phyloP scores from a whole-genome alignment of 2,329 filamentous ascomycete species.

The Aquanectria penicillioides region DNA sequence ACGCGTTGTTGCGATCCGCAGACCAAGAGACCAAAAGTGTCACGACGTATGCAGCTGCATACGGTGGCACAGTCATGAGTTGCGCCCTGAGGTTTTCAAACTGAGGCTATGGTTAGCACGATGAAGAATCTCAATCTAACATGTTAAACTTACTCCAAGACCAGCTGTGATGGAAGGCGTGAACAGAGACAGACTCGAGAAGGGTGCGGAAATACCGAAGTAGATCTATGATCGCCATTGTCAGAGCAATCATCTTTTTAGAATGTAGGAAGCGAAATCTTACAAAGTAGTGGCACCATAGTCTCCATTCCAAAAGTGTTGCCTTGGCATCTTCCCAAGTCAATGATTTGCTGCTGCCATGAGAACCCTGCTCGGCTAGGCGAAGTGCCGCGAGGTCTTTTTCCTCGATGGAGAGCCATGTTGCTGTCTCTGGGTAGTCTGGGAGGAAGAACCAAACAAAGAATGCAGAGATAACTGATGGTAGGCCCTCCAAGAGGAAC shows the following conservation, averaged over 20 bases:
- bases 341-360: conserved; percentile 67
- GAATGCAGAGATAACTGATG: conserved; percentile 69
- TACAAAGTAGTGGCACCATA: conserved; percentile 71
- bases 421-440: conserved; percentile 71
- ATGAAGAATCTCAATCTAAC: rapidly evolving
- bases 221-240: conserved; percentile 50
- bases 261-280: neutral
- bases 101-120: conserved; percentile 25
- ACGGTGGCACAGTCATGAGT: conserved; percentile 71
- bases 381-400: conserved; percentile 58
- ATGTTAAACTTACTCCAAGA: conserved; percentile 42
- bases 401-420: conserved; percentile 67
- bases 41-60: conserved; percentile 62
- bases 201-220: conserved; percentile 60
- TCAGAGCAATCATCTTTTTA: too few relatives aligned
- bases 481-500: conserved; percentile 69
- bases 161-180: conserved; percentile 67
- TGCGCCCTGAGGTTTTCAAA: conserved; percentile 59
- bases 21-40: conserved; percentile 60
- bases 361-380: conserved; percentile 43
- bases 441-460: conserved; percentile 73
- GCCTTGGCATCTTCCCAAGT: conserved; percentile 74
- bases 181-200: conserved; percentile 67
- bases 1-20: conserved; percentile 66
- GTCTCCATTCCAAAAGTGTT: conserved; percentile 69